Evolutionary conservation across 1,284 basidiomycete genomes (phyloP).

Genomic region (Malassezia restricta): DNA sequence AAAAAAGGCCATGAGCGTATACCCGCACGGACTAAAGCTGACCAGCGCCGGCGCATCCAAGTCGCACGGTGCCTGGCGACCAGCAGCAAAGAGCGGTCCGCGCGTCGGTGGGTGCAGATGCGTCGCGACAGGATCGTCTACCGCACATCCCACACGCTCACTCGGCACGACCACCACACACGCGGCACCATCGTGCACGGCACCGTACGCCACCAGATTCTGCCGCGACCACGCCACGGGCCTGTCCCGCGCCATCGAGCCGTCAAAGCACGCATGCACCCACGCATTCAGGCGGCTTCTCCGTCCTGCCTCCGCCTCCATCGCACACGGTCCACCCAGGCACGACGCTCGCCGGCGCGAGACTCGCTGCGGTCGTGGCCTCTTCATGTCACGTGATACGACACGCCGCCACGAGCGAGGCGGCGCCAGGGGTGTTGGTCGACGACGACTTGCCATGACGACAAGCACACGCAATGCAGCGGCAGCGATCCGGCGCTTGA

Average conservation of each 20-base stretch:
- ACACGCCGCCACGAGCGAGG: too few species aligned
- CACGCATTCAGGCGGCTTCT: not conserved
- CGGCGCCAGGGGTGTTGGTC: too few species aligned
- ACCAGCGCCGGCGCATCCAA: not conserved
- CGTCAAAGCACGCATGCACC: not conserved
- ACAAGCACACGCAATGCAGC: constrained; percentile 10
- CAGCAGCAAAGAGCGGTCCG: not conserved
- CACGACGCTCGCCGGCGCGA: too few species aligned
- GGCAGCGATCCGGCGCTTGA: constrained; percentile 43
- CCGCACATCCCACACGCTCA: not conserved
- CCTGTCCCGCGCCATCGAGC: not conserved
- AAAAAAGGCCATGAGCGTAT: constrained; percentile 11
- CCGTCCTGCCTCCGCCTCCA: not conserved
- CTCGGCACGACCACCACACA: not conserved
- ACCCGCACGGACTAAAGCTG: constrained; percentile 12
- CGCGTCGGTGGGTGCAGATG: not conserved
- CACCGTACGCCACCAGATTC: constrained; percentile 1
- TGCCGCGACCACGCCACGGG: constrained; percentile 12
- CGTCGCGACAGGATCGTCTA: not conserved
- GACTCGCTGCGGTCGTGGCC: too few species aligned
- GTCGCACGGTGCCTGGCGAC: not conserved
- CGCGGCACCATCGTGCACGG: not conserved
- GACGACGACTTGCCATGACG: constrained; percentile 1
- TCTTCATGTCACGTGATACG: too few species aligned
- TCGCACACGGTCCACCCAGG: not conserved